Evolutionary conservation across 2,329 filamentous ascomycete species (phyloP), one percentile per base, ranked within the genome.

Genomic region (Trichoderma gracile): DNA sequence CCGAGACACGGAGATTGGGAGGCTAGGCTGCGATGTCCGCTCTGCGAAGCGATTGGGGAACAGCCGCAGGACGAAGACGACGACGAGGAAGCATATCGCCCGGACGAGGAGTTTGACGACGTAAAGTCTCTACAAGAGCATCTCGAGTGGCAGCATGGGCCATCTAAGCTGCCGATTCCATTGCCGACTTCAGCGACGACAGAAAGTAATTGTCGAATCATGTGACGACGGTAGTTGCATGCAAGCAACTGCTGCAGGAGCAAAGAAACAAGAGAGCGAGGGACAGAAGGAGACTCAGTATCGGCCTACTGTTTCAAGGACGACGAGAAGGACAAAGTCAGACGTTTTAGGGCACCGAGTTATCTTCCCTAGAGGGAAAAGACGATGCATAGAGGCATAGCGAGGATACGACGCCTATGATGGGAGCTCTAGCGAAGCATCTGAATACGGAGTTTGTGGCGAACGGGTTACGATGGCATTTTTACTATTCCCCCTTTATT

Each of bases 141-240:
- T 68, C 76, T 87, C 30, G 82, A 82, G 68, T 87, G 85, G 85
- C 77, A 80, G 67, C 85, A 87, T 67, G 79, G 78, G 7, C 74
- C 78, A 1, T 70, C 77, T 10, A 73, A 38, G 33, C 12, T 38
- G 12, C 33, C 76, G 42, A 71, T 72, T 12, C 67, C 73, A 38
- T 54, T 77, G 42, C 73, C 76, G 2, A 69, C 73, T 49, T 69
- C 73, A 25, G 19, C 59, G 19, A 19, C 59, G 25, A 14, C 49
- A 1, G 27, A 62, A 19, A 62, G 46, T 25, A 62, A 72, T 40
- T 86, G 84, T 68, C 68, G 65, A 50, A 68, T 84, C 50, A 84
- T 84, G 81, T 84, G 55, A 23, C n/a, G 10, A 49, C 40, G 25
- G 27, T 46, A 21, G 38, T 19, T 40, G 12, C 30, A 25, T 8